Conservation (phyloP, 768 basidiomycete genomes). For the Psilocybe sp. region DNA sequence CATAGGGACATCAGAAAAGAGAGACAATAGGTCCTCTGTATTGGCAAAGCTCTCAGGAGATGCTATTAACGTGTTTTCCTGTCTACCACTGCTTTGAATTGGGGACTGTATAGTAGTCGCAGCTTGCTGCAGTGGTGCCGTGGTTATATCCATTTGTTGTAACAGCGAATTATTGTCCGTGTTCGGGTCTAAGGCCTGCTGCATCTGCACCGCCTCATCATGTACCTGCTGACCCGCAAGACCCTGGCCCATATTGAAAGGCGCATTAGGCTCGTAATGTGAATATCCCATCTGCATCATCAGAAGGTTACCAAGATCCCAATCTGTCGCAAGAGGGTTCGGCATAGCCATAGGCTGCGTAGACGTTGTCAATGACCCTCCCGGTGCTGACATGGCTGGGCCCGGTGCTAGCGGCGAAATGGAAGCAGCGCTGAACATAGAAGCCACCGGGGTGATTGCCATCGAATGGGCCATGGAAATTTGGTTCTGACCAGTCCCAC, state of each 20-base stretch:
- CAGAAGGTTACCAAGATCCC: conserved; percentile 20
- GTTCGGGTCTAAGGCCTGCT: no score
- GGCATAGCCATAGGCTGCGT: neutral
- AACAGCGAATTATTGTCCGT: no score
- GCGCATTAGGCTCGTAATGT: neutral
- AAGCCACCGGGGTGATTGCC: no score
- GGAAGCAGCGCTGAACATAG: no score
- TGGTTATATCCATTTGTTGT: no score
- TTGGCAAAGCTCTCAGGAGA: conserved; percentile 3
- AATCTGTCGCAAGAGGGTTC: conserved; percentile 1
- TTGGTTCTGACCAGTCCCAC: no score
- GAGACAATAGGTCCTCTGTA: conserved; percentile 39
- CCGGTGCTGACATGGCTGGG: no score
- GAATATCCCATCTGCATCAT: conserved; percentile 18
- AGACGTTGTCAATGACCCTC: neutral
- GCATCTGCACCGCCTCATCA: no score
- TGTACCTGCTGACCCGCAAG: neutral
- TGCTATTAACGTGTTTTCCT: neutral
- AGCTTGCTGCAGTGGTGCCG: neutral
- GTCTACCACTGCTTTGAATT: neutral
- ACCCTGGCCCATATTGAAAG: neutral
- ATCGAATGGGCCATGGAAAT: no score
- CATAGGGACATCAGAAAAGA: conserved; percentile 54
- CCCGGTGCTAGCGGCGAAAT: no score
- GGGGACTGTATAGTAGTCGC: neutral